Conservation (phyloP, 1,139 yeast genomes). For the Entelexis paramagnoliae region DNA sequence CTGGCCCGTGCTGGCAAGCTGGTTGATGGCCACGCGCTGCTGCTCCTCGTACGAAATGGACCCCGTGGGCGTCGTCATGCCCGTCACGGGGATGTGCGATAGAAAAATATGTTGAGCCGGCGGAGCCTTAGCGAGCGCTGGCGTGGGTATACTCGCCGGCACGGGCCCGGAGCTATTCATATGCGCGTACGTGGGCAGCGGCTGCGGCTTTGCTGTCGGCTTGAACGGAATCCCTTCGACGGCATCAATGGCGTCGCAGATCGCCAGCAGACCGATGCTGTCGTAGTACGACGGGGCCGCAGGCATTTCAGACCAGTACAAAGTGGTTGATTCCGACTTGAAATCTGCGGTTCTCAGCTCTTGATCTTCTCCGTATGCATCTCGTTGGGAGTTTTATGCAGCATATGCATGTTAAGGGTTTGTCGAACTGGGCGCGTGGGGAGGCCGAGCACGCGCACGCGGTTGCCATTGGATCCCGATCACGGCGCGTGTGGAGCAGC, state of each 20-base stretch:
- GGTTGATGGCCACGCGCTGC: constrained; percentile 22
- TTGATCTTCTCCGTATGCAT: constrained; percentile 3
- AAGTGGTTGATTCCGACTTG: neutral
- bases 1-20: constrained; percentile 21
- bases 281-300: constrained; percentile 31
- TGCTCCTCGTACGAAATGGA: constrained; percentile 22
- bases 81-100: constrained; percentile 24
- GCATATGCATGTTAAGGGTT: neutral
- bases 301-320: constrained; percentile 4
- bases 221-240: constrained; percentile 31
- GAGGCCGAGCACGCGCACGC: neutral
- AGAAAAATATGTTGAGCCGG: constrained; percentile 21
- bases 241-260: constrained; percentile 35
- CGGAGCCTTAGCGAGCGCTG: neutral
- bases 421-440: neutral
- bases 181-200: constrained; percentile 11
- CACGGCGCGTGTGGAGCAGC: no score
- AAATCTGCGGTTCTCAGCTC: constrained; percentile 1
- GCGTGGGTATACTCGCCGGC: constrained; percentile 1
- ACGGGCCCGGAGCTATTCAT: constrained; percentile 5
- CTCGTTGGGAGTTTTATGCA: constrained; percentile 8
- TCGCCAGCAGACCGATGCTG: constrained; percentile 34
- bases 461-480: no score
- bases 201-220: constrained; percentile 18
- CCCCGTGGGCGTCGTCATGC: constrained; percentile 20